phyloP scores from a whole-genome alignment of 768 basidiomycete genomes.

The Lanmaoa pseudosensibilis region DNA sequence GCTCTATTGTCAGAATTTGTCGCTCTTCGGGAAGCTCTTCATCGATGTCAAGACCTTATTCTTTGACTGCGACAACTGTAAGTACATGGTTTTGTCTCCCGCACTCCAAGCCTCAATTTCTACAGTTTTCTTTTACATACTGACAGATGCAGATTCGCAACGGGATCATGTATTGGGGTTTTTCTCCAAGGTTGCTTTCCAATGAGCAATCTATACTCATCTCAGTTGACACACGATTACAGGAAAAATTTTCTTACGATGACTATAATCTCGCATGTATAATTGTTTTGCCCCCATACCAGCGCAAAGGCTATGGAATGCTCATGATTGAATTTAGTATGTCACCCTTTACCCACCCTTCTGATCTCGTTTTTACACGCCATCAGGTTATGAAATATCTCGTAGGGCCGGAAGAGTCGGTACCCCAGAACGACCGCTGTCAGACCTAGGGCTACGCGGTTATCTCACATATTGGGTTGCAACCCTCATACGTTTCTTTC shows the following conservation, averaged over 20 bases:
- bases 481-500: conserved; percentile 79
- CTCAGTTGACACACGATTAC: background rate
- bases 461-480: conserved; percentile 90
- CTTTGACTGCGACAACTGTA: conserved; percentile 87
- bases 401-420: conserved; percentile 76
- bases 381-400: conserved; percentile 88
- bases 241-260: conserved; percentile 96
- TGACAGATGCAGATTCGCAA: conserved; percentile 80
- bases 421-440: conserved; percentile 93
- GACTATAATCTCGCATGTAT: conserved; percentile 98
- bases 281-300: conserved; percentile 91
- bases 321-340: conserved; percentile 97
- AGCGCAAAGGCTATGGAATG: conserved; percentile 87
- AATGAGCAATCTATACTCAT: background rate
- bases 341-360: conserved; percentile 29
- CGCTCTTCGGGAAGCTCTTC: conserved; percentile 96
- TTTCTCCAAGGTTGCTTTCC: conserved; percentile 55
- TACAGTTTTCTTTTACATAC: conserved; percentile 82
- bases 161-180: conserved; percentile 79
- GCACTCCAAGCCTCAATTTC: background rate
- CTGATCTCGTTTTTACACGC: background rate
- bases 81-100: conserved; percentile 24
- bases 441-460: conserved; percentile 86
- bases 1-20: conserved; percentile 96
- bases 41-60: conserved; percentile 97